Conservation (phyloP, 1,139 yeast species). For the Pichia sp. region DNA sequence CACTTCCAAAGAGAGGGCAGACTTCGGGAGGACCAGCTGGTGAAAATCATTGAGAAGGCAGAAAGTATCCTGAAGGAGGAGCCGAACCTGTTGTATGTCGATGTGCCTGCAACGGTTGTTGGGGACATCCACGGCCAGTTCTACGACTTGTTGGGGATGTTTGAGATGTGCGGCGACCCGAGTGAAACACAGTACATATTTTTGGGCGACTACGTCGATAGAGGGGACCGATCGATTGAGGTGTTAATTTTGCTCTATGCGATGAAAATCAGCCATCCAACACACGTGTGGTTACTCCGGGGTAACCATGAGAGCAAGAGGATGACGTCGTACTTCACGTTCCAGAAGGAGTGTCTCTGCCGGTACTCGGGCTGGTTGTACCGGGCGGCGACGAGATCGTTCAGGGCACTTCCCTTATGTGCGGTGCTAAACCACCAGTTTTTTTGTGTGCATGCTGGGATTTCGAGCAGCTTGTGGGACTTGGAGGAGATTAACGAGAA, state of each 20-base stretch:
- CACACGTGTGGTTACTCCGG: constrained; percentile 66
- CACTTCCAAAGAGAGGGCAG: constrained; percentile 84
- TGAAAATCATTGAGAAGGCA: constrained; percentile 61
- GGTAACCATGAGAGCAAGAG: constrained; percentile 96
- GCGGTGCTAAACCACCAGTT: constrained; percentile 72
- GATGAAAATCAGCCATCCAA: constrained; percentile 74
- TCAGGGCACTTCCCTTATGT: constrained; percentile 81
- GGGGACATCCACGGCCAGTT: constrained; percentile 97
- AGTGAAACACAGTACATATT: constrained; percentile 69
- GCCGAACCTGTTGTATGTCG: constrained; percentile 73
- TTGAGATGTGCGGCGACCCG: constrained; percentile 95
- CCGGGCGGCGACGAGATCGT: constrained; percentile 76
- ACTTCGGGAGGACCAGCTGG: constrained; percentile 65
- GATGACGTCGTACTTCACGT: constrained; percentile 95
- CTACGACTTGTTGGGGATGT: constrained; percentile 81
- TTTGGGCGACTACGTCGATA: constrained; percentile 94
- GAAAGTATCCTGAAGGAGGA: constrained; percentile 62
- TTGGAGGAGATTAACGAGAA: constrained; percentile 64
- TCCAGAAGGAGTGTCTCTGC: constrained; percentile 88
- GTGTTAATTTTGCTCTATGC: constrained; percentile 79
- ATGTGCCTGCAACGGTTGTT: constrained; percentile 93
- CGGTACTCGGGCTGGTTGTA: constrained; percentile 78
- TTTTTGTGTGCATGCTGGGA: constrained; percentile 91
- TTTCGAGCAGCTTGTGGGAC: constrained; percentile 67
- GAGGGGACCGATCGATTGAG: constrained; percentile 98